Evolutionary conservation across 2,329 filamentous ascomycete species (phyloP).

Genomic region (Dothistroma septosporum): DNA sequence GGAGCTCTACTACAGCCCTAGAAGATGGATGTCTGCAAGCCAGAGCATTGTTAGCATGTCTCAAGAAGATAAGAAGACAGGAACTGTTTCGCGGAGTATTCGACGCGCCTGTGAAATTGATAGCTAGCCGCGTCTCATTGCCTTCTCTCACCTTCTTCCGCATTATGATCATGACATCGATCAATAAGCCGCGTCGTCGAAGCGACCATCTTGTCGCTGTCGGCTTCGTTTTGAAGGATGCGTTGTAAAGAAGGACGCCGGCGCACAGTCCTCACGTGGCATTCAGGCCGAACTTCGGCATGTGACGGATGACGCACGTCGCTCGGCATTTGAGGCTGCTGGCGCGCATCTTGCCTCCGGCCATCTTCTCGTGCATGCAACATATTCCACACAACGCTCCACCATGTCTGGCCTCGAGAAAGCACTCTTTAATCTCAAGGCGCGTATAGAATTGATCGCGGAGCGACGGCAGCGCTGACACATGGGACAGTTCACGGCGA

Average conservation of each 20-base stretch:
- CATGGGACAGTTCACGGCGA: slow-evolving; percentile 53
- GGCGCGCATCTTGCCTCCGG: neutral
- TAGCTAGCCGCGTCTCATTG: too few species aligned
- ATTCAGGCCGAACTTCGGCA: neutral
- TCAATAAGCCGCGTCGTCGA: too few species aligned
- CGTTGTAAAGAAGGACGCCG: neutral
- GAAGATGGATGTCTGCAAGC: too few species aligned
- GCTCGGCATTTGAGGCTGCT: neutral
- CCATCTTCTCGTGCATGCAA: neutral
- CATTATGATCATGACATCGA: too few species aligned
- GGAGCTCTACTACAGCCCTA: too few species aligned
- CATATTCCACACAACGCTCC: slow-evolving; percentile 2
- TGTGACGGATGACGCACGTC: slow-evolving; percentile 1
- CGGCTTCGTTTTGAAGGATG: neutral
- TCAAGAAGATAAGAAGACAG: too few species aligned
- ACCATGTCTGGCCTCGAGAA: slow-evolving; percentile 59
- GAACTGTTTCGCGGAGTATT: too few species aligned
- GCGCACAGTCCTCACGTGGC: neutral
- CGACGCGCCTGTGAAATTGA: too few species aligned
- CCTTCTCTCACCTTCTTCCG: too few species aligned
- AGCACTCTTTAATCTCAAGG: slow-evolving; percentile 60
- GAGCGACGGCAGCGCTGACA: slow-evolving; percentile 1
- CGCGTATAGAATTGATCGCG: slow-evolving; percentile 25
- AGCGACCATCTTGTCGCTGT: too few species aligned
- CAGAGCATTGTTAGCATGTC: too few species aligned